These are phyloP conservation scores for Leccinum fallax DNA, from an alignment of 1,284 basidiomycete genomes.

Conservation along the genomic window DNA sequence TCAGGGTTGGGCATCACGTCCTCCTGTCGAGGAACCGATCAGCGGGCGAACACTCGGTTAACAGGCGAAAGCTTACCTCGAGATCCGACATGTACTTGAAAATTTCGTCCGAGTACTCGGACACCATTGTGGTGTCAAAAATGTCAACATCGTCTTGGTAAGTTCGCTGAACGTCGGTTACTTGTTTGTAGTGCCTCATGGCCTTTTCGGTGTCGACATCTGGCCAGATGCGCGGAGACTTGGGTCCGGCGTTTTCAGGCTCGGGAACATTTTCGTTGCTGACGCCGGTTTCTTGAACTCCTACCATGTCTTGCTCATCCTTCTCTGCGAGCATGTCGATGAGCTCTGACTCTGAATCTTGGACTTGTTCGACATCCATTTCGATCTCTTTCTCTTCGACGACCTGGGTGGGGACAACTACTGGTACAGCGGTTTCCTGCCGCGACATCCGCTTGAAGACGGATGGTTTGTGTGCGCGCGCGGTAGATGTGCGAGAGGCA, in stretches of 20 bases:
- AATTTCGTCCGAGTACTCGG: slow-evolving; percentile 97
- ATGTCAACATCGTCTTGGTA: slow-evolving; percentile 85
- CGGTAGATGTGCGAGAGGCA: slow-evolving; percentile 41
- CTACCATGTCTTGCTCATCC: slow-evolving; percentile 60
- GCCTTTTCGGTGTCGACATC: slow-evolving; percentile 64
- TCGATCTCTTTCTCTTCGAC: slow-evolving; percentile 47
- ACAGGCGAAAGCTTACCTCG: slow-evolving; percentile 58
- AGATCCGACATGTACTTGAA: slow-evolving; percentile 94
- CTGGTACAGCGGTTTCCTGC: slow-evolving; percentile 42
- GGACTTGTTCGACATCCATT: slow-evolving; percentile 61
- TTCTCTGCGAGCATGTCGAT: slow-evolving; percentile 47
- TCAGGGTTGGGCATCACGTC: slow-evolving; percentile 90
- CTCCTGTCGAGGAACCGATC: slow-evolving; percentile 50
- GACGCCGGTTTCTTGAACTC: slow-evolving; percentile 41
- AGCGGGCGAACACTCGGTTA: slow-evolving; percentile 1
- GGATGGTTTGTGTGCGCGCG: slow-evolving; percentile 37
- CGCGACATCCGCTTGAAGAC: slow-evolving; percentile 46
- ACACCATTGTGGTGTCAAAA: slow-evolving; percentile 95
- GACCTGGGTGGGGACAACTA: slow-evolving; percentile 37
- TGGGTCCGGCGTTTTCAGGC: slow-evolving; percentile 41
- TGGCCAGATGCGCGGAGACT: slow-evolving; percentile 64
- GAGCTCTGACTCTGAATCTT: slow-evolving; percentile 37
- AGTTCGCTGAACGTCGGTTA: slow-evolving; percentile 68
- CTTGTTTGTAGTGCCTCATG: slow-evolving; percentile 55
- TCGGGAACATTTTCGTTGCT: slow-evolving; percentile 48